Evolutionary conservation across 345 rosid genomes (phyloP).

Genomic region (Streptanthus diversifolius): DNA sequence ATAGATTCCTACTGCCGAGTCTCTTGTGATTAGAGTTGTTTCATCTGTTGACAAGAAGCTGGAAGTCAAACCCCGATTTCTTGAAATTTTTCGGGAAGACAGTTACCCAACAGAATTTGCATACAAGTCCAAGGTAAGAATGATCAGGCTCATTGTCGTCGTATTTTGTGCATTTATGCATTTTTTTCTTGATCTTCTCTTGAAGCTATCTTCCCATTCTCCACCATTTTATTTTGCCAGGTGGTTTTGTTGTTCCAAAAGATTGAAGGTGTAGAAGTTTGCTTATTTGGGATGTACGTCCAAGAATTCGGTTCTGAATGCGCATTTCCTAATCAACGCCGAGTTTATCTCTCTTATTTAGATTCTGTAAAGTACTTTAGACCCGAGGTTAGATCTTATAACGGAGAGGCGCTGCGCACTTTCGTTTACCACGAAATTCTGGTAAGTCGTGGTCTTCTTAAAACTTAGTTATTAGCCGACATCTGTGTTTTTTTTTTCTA

Average conservation of each 20-base stretch:
- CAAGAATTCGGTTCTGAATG: slow-evolving; percentile 98
- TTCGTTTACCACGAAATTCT: slow-evolving; percentile 97
- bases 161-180: slow-evolving; percentile 1
- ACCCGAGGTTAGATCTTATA: slow-evolving; percentile 87
- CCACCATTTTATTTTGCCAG: slow-evolving; percentile 45
- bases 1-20: slow-evolving; percentile 93
- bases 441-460: slow-evolving; percentile 41
- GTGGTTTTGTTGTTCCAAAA: slow-evolving; percentile 92
- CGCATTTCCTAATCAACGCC: slow-evolving; percentile 92
- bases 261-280: slow-evolving; percentile 99
- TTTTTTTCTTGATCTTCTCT: neutral
- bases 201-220: neutral
- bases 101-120: slow-evolving; percentile 91
- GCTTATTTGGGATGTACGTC: slow-evolving; percentile 98
- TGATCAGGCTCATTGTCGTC: neutral
- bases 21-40: slow-evolving; percentile 95
- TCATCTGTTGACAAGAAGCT: slow-evolving; percentile 98
- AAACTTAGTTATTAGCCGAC: slow-evolving; percentile 3
- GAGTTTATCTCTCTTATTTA: slow-evolving; percentile 94
- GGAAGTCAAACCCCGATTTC: slow-evolving; percentile 94
- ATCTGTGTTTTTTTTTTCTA: neutral
- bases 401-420: slow-evolving; percentile 98
- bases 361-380: slow-evolving; percentile 98
- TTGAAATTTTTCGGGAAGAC: slow-evolving; percentile 92
- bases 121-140: slow-evolving; percentile 84